Evolutionary conservation across 2,329 filamentous ascomycete species (phyloP).

Genomic region (Phyllachora maydis): DNA sequence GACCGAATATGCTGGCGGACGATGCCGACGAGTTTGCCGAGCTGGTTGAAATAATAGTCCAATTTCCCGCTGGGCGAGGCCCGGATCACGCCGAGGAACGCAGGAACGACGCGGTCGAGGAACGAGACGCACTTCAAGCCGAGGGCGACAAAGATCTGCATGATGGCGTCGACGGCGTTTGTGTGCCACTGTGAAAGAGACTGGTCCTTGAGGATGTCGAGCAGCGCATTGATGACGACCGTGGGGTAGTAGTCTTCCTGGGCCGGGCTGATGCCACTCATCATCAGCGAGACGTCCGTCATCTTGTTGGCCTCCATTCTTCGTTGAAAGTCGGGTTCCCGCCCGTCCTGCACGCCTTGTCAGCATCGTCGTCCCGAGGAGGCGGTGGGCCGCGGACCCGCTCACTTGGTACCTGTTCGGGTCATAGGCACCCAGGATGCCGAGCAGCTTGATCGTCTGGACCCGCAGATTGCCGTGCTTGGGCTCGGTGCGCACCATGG

Average conservation of each 20-base stretch:
- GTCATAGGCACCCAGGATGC: slow-evolving; percentile 83
- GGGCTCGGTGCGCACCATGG: slow-evolving; percentile 78
- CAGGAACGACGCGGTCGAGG: slow-evolving; percentile 81
- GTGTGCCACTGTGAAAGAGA: slow-evolving; percentile 85
- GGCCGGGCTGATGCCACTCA: slow-evolving; percentile 88
- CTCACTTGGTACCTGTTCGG: slow-evolving; percentile 74
- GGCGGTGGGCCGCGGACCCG: no score
- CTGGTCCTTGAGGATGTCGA: slow-evolving; percentile 78
- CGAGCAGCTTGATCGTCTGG: slow-evolving; percentile 92
- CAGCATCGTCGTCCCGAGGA: no score
- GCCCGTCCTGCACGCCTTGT: no score
- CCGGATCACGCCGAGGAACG: slow-evolving; percentile 76
- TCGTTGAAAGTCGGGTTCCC: slow-evolving; percentile 60
- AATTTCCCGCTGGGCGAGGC: slow-evolving; percentile 58
- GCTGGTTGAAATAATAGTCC: slow-evolving; percentile 94
- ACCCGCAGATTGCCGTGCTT: slow-evolving; percentile 69
- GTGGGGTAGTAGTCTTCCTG: slow-evolving; percentile 98
- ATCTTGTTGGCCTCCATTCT: slow-evolving; percentile 42
- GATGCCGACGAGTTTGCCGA: slow-evolving; percentile 82
- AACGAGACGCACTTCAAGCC: slow-evolving; percentile 93
- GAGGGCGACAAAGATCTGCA: slow-evolving; percentile 95
- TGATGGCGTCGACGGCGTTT: slow-evolving; percentile 88
- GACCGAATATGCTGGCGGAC: slow-evolving; percentile 92
- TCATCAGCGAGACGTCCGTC: slow-evolving; percentile 92
- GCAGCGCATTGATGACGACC: slow-evolving; percentile 86